Conservation (phyloP, 2,329 filamentous ascomycete species). For the Acephala macrosclerotiorum region DNA sequence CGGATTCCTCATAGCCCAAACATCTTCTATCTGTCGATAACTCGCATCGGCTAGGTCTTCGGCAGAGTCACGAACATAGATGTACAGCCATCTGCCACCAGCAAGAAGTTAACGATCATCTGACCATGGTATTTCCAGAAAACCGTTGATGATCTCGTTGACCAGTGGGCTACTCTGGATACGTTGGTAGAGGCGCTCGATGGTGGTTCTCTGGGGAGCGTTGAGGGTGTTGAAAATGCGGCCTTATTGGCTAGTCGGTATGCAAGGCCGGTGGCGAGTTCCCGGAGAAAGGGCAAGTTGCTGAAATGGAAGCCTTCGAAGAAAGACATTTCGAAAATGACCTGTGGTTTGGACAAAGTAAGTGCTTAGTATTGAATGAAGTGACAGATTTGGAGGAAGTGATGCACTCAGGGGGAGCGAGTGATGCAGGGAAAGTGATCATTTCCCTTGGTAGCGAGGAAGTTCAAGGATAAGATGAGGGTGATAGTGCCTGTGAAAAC, state of each 20-base stretch:
- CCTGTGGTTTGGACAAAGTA: background rate
- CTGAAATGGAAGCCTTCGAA: background rate
- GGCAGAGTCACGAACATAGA: background rate
- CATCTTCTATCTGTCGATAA: background rate
- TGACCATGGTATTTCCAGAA: background rate
- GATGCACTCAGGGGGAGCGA: no score
- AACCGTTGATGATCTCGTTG: background rate
- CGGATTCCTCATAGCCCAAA: background rate
- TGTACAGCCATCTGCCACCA: background rate
- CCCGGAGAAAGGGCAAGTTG: background rate
- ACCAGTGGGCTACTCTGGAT: background rate
- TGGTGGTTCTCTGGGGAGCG: background rate
- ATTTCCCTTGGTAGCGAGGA: no score
- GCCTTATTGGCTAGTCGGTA: background rate
- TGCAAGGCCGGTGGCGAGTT: background rate
- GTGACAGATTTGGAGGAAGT: no score
- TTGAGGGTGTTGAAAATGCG: background rate
- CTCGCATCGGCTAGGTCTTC: no score
- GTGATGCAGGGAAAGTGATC: no score
- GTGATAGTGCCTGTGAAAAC: no score
- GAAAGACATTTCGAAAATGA: background rate
- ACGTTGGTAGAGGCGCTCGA: background rate
- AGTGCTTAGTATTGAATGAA: no score
- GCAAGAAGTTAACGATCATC: background rate
- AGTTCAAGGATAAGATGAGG: no score